These are phyloP conservation scores for Arthrobotrys entomopaga DNA, from an alignment of 2,329 filamentous ascomycete species.

Conservation along the genomic window DNA sequence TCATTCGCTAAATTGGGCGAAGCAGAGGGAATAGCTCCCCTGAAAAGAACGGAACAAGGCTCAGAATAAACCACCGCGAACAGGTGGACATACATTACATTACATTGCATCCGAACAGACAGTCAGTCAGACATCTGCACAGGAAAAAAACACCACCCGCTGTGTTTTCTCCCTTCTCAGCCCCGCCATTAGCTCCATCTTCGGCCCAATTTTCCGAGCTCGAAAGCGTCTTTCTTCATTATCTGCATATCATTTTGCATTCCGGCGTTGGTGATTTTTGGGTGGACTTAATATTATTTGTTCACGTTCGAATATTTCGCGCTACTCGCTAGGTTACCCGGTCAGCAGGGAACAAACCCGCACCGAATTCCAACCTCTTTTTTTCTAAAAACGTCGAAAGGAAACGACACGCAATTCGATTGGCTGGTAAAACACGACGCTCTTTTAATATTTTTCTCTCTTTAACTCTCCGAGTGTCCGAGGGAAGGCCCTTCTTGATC, in stretches of 20 bases:
- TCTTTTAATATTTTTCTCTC: background rate
- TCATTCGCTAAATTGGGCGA: no score
- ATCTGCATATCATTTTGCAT: constrained; percentile 34
- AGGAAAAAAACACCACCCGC: constrained; percentile 1
- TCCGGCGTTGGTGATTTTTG: constrained; percentile 19
- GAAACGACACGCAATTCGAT: constrained; percentile 9
- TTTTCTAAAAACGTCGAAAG: background rate
- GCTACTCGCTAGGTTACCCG: constrained; percentile 45
- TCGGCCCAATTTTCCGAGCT: background rate
- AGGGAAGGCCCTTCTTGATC: constrained; percentile 22
- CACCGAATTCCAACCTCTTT: constrained; percentile 46
- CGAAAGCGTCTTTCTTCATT: constrained; percentile 11
- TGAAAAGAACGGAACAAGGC: constrained; percentile 30
- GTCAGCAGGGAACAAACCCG: constrained; percentile 23
- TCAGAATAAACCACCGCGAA: constrained; percentile 1
- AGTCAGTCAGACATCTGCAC: background rate
- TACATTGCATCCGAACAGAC: background rate
- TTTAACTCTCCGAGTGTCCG: constrained; percentile 1
- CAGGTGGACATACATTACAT: constrained; percentile 18
- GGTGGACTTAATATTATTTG: no score
- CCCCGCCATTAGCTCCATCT: constrained; percentile 10
- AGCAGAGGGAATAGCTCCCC: constrained; percentile 26
- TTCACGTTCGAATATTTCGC: constrained; percentile 5
- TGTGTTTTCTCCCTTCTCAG: constrained; percentile 39
- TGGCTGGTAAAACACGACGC: constrained; percentile 27